Percentiles rank a stretch among this genome's conserved stretches.
These are phyloP conservation scores for Colletotrichum sp. DNA, from an alignment of 2,329 filamentous ascomycete species.

Conservation along the genomic window DNA sequence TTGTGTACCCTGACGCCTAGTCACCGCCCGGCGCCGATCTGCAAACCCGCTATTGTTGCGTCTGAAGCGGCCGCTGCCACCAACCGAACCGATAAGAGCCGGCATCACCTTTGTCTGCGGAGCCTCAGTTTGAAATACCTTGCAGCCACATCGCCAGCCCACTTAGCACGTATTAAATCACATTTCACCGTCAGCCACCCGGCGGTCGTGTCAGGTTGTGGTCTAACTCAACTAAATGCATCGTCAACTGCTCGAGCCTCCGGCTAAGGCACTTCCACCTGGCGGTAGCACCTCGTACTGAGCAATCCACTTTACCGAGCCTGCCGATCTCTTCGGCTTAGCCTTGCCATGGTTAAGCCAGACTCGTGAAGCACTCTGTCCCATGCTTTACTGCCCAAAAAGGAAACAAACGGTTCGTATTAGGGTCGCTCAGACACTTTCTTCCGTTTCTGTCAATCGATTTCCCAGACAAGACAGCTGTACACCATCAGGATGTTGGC, in stretches of 20 bases:
- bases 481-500: constrained; percentile 3
- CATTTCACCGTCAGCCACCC: background rate
- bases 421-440: background rate
- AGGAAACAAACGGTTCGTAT: background rate
- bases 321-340: background rate
- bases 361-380: background rate
- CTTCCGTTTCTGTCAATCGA: background rate
- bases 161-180: background rate
- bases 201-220: background rate
- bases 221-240: background rate
- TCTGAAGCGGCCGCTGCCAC: background rate
- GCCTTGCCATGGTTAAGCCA: background rate
- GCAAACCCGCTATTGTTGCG: background rate
- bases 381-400: background rate
- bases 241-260: background rate
- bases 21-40: background rate
- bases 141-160: background rate
- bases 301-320: background rate
- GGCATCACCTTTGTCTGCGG: background rate
- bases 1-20: background rate
- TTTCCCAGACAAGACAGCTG: constrained; percentile 4
- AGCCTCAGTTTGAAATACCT: background rate
- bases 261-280: background rate
- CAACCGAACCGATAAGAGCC: background rate
- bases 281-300: background rate